A percentile compares a stretch with the other conserved stretches of the same genome.
Evolutionary conservation across 345 rosid species (phyloP).

Genomic region (Excoecaria cochinchinensis): DNA sequence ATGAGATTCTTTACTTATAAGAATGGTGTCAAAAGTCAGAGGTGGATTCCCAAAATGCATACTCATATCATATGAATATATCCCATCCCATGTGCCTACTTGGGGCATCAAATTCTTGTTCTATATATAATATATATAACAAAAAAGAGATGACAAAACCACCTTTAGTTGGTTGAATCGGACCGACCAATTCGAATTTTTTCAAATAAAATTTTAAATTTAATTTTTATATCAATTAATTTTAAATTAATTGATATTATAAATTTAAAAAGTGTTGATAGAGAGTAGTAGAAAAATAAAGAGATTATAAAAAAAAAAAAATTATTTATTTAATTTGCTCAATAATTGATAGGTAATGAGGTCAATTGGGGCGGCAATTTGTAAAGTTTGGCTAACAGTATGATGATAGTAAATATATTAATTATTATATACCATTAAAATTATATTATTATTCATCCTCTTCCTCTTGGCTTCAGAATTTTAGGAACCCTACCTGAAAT

Average conservation of each 20-base stretch:
- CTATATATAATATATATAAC: neutral
- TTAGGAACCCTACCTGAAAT: too few relatives aligned
- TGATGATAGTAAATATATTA: neutral
- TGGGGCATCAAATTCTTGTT: neutral
- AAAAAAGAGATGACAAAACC: neutral
- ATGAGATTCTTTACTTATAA: constrained; percentile 2
- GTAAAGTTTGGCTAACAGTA: neutral
- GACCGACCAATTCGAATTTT: too few relatives aligned
- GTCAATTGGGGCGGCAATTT: neutral
- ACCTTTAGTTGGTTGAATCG: too few relatives aligned
- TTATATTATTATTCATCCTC: too few relatives aligned
- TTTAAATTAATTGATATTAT: too few relatives aligned
- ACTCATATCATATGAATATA: neutral
- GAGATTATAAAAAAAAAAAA: too few relatives aligned
- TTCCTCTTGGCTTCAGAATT: too few relatives aligned
- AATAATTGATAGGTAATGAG: neutral
- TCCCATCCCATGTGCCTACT: neutral
- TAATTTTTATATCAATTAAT: too few relatives aligned
- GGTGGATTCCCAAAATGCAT: constrained; percentile 6
- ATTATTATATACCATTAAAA: neutral
- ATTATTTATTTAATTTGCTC: too few relatives aligned
- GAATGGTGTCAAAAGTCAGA: neutral
- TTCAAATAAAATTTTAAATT: too few relatives aligned
- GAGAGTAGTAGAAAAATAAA: too few relatives aligned
- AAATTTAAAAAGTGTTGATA: too few relatives aligned